phyloP scores from a whole-genome alignment of 2,329 filamentous ascomycete genomes.

The Microsporum audouinii region DNA sequence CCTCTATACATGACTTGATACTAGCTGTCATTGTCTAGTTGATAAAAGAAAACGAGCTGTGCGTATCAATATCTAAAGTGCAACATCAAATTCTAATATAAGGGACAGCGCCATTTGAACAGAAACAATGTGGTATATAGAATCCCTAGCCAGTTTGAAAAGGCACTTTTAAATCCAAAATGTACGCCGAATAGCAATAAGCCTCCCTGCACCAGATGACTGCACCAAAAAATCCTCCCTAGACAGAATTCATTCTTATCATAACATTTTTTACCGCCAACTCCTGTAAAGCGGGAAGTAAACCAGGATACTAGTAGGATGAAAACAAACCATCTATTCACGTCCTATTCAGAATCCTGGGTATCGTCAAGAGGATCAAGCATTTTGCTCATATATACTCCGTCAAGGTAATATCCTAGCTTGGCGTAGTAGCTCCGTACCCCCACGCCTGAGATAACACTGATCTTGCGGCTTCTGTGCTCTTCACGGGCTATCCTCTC shows the following conservation, averaged over 20 bases:
- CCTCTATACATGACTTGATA: too few relatives aligned
- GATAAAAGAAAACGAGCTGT: not conserved
- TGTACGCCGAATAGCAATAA: not conserved
- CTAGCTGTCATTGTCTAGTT: not conserved
- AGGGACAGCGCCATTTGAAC: too few relatives aligned
- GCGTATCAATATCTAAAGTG: not conserved
- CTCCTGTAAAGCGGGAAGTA: not conserved
- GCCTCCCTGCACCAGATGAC: not conserved
- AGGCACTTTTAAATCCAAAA: not conserved
- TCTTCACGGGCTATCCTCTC: slow-evolving; percentile 90
- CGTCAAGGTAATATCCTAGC: slow-evolving; percentile 86
- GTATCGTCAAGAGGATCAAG: slow-evolving; percentile 29
- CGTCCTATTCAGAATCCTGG: not conserved
- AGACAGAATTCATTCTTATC: not conserved
- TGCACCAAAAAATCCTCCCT: not conserved
- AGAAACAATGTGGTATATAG: not conserved
- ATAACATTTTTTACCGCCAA: not conserved
- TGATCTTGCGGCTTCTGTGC: slow-evolving; percentile 87
- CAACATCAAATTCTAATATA: not conserved
- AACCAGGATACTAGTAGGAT: not conserved
- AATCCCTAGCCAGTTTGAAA: not conserved
- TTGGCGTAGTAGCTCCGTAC: slow-evolving; percentile 91
- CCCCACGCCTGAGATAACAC: slow-evolving; percentile 94
- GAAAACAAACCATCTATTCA: not conserved
- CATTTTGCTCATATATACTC: slow-evolving; percentile 60